Conservation (phyloP, 441 rosid genomes). For the Aquilaria agallochum region DNA sequence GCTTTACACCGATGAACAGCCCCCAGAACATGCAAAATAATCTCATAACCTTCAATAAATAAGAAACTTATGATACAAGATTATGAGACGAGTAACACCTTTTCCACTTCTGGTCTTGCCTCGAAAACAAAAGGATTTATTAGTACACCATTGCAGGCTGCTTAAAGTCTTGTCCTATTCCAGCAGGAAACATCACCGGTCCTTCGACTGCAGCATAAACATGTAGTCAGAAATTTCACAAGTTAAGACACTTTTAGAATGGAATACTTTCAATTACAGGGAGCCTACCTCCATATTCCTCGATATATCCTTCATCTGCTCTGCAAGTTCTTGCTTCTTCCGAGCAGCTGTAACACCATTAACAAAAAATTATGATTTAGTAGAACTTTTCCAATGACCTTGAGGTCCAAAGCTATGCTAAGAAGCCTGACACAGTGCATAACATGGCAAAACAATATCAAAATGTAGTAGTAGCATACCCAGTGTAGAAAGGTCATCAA, state of each 20-base stretch:
- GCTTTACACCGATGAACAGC: too few species aligned
- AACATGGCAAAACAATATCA: neutral
- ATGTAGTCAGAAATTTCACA: neutral
- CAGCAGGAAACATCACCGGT: constrained; percentile 15
- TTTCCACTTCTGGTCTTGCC: too few species aligned
- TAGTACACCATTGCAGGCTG: too few species aligned
- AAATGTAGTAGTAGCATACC: constrained; percentile 25
- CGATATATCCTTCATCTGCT: constrained; percentile 62
- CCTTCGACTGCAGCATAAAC: constrained; percentile 37
- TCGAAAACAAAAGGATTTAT: too few species aligned
- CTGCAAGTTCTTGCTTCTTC: constrained; percentile 59
- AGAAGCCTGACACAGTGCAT: too few species aligned
- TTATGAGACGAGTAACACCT: too few species aligned
- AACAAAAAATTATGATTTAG: neutral
- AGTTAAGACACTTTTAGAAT: neutral
- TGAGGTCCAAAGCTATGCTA: too few species aligned
- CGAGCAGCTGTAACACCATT: constrained; percentile 45
- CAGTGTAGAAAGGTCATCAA: constrained; percentile 60
- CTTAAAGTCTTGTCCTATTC: neutral
- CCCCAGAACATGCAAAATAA: too few species aligned
- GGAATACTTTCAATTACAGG: neutral
- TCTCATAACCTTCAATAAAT: too few species aligned
- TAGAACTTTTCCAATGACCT: too few species aligned
- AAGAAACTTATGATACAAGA: too few species aligned
- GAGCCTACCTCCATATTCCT: constrained; percentile 49